Evolutionary conservation across 1,139 yeast genomes (phyloP), one percentile per base, ranked within the genome.

Genomic region (Geotrichum reessii): DNA sequence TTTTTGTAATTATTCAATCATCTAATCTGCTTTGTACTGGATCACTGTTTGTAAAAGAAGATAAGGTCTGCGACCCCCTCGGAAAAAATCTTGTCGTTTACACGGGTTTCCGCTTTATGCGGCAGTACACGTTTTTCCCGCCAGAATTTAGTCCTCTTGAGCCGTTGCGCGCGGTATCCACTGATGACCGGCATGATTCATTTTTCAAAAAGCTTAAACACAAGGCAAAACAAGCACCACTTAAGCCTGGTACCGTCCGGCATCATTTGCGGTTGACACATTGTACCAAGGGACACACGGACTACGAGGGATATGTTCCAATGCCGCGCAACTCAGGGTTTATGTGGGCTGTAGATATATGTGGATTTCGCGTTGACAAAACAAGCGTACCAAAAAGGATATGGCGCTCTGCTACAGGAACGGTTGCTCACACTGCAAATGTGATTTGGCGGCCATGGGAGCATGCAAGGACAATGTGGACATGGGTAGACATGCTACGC

Each of bases 71-170:
- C 63, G 75, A 77, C 63, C 78, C 80, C 0, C 56, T 61, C 14
- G 65, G 66, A 27, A 60, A 61, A 17, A 63, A 65, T 40, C 63
- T 69, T n/a, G 28, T 74, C 6, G 78, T 81, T 0, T 85, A 81
- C 63, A 77, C 86, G 0, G 92, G 92, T 0, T 82, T 84, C 67
- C 80, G 81, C 61, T 73, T 85, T 2, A 79, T 79, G 55, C 74
- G 86, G 50, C 79, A 80, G 46, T 81, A 80, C 63, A 60, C 72
- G 2, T 65, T 60, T 47, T 78, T 77, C 42, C 66, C 82, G 37
- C 76, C 77, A 1, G 69, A 17, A 9, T 5, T 52, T 1, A 21
- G 37, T n/a, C 28, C 37, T 24, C 14, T 12, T 5, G 44, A 52
- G 14, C 54, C 54, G 8, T 42, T 21, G 33, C 42, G 44, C 37